phyloP scores from a whole-genome alignment of 2,329 filamentous ascomycete genomes.

The Aspergillus eucalypticola region DNA sequence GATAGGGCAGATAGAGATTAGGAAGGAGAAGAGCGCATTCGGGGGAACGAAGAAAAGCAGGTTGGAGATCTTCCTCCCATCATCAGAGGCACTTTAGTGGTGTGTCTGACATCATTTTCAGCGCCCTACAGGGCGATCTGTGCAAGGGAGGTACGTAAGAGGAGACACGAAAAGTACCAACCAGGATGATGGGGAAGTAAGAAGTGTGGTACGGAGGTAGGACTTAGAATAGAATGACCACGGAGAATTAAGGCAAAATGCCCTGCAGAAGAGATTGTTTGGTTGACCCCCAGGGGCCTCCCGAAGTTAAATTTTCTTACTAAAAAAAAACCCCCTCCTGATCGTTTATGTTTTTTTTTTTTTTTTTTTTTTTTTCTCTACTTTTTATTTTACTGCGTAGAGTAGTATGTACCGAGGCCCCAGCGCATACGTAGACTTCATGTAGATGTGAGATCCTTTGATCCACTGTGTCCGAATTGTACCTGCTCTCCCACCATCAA shows the following conservation, averaged over 20 bases:
- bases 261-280: background rate
- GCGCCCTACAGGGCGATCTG: background rate
- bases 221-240: background rate
- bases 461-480: background rate
- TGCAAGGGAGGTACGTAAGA: background rate
- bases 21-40: background rate
- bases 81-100: background rate
- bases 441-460: background rate
- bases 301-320: background rate
- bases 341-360: no score
- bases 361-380: no score
- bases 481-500: background rate
- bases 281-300: background rate
- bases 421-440: no score
- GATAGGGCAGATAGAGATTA: background rate
- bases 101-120: background rate
- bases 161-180: no score
- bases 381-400: no score
- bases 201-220: background rate
- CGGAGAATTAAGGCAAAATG: no score
- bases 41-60: background rate
- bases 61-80: background rate
- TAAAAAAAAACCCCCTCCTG: background rate
- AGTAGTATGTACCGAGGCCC: no score
- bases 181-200: no score